Evolutionary conservation across 2,329 filamentous ascomycete genomes (phyloP), one percentile per base, ranked within the genome.

Genomic region (Epichloe coenophiala): DNA sequence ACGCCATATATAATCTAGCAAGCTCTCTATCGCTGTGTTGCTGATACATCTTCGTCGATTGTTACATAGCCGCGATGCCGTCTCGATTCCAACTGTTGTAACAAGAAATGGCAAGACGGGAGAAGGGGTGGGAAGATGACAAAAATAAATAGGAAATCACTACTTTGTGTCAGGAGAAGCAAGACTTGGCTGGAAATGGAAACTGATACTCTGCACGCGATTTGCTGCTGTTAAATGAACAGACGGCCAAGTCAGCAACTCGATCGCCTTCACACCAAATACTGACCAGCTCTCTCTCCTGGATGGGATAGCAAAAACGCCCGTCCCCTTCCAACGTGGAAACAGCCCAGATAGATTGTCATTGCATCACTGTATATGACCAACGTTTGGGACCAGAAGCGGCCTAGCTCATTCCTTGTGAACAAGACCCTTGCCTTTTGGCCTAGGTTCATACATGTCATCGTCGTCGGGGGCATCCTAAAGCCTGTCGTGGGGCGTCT

Each of bases 401-500:
- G 12, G 6, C 9, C 33, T 21, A 17, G 33, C 31, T 43, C 52
- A 67, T 50, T 68, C 67, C 42, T 64, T 63, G 51, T 66, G 64
- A 40, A 62, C 51, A 19, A 68, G 64, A 43, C 68, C 62, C 53
- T 70, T 69, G 50, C 58, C 63, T 57, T 65, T 69, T 19, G 63
- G 59, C 15, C 61, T 59, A n/a, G 66, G 60, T 42, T 68, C 65
- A 50, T 73, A 72, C 40, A 71, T 57, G 46, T 71, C 67, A 36
- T 70, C 67, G 37, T 66, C 63, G 38, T 65, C 61, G 3, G 60
- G 63, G 31, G 60, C 59, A n/a, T 65, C 61, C 13, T 57, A 56
- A 11, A 49, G 43, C 46, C 53, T 51, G 23, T 39, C 50, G 39
- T 55, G 50, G 3, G 54, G 57, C 33, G 56, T 55, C 48, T 58